Evolutionary conservation across 441 rosid genomes (phyloP).

Genomic region (Gossypium davidsonii): DNA sequence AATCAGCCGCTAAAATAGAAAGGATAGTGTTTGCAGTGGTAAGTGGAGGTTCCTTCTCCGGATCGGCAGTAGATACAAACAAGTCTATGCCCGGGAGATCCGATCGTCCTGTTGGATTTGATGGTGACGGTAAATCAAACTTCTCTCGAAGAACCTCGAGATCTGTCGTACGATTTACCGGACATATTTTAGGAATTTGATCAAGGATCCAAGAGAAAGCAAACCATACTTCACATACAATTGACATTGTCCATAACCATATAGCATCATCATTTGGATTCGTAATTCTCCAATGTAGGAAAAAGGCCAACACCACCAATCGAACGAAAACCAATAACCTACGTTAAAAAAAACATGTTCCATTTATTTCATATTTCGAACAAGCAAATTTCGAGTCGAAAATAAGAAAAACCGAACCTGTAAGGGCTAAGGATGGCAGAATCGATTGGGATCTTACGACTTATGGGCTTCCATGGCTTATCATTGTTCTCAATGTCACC

Average conservation of each 20-base stretch:
- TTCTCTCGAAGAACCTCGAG: slow-evolving; percentile 71
- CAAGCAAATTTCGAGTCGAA: not conserved
- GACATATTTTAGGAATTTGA: slow-evolving; percentile 73
- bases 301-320: slow-evolving; percentile 54
- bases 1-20: slow-evolving; percentile 67
- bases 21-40: slow-evolving; percentile 79
- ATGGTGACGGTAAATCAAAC: slow-evolving; percentile 77
- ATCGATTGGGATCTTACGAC: slow-evolving; percentile 52
- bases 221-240: slow-evolving; percentile 79
- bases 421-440: slow-evolving; percentile 72
- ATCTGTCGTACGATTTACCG: slow-evolving; percentile 74
- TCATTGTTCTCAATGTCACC: slow-evolving; percentile 57
- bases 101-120: slow-evolving; percentile 78
- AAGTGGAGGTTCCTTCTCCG: slow-evolving; percentile 89
- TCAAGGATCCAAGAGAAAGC: slow-evolving; percentile 94
- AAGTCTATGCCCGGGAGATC: slow-evolving; percentile 85
- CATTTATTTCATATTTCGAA: not conserved
- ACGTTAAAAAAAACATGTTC: not conserved
- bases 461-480: slow-evolving; percentile 87
- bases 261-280: slow-evolving; percentile 75
- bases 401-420: slow-evolving; percentile 28
- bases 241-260: slow-evolving; percentile 84
- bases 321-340: slow-evolving; percentile 53
- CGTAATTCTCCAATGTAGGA: slow-evolving; percentile 65
- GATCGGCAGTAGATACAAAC: slow-evolving; percentile 87